phyloP scores from a whole-genome alignment of 805 yeast species.

The Danielia reshetovae region DNA sequence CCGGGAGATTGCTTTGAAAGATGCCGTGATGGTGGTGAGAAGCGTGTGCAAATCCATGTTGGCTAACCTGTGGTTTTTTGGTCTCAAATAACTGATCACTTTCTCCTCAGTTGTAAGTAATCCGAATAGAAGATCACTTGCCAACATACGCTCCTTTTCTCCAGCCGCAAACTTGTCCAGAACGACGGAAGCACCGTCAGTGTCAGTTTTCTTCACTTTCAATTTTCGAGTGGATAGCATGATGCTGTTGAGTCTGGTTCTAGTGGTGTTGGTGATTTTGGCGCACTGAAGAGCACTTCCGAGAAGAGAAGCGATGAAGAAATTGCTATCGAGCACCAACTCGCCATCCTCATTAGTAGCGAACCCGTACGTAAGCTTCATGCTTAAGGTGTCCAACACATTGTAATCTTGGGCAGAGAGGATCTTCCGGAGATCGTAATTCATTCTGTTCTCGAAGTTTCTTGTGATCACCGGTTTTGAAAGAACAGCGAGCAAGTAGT shows the following conservation, averaged over 20 bases:
- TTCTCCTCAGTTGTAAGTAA: slow-evolving; percentile 59
- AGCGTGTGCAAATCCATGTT: slow-evolving; percentile 78
- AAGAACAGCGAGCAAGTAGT: slow-evolving; percentile 75
- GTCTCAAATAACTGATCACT: slow-evolving; percentile 68
- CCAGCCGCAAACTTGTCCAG: slow-evolving; percentile 3
- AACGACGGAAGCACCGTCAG: slow-evolving; percentile 3
- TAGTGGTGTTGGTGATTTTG: slow-evolving; percentile 50
- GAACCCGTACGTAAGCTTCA: slow-evolving; percentile 35
- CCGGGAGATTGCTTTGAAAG: slow-evolving; percentile 34
- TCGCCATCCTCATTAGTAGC: slow-evolving; percentile 6
- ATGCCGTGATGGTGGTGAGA: slow-evolving; percentile 57
- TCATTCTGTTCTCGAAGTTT: slow-evolving; percentile 66
- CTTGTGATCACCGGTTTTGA: slow-evolving; percentile 74
- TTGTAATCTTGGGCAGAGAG: slow-evolving; percentile 72
- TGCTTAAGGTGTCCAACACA: slow-evolving; percentile 58
- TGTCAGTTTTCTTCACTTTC: slow-evolving; percentile 5
- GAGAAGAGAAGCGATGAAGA: slow-evolving; percentile 27
- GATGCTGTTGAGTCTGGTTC: slow-evolving; percentile 56
- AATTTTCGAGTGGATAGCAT: slow-evolving; percentile 35
- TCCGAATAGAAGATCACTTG: slow-evolving; percentile 65
- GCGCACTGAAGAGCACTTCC: slow-evolving; percentile 26
- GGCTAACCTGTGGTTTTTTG: slow-evolving; percentile 70
- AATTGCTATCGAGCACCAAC: slow-evolving; percentile 18
- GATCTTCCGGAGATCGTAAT: slow-evolving; percentile 75
- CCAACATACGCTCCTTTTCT: slow-evolving; percentile 15